These are phyloP conservation scores for Xylaria multiplex DNA, from an alignment of 2,329 filamentous ascomycete species.

Conservation along the genomic window DNA sequence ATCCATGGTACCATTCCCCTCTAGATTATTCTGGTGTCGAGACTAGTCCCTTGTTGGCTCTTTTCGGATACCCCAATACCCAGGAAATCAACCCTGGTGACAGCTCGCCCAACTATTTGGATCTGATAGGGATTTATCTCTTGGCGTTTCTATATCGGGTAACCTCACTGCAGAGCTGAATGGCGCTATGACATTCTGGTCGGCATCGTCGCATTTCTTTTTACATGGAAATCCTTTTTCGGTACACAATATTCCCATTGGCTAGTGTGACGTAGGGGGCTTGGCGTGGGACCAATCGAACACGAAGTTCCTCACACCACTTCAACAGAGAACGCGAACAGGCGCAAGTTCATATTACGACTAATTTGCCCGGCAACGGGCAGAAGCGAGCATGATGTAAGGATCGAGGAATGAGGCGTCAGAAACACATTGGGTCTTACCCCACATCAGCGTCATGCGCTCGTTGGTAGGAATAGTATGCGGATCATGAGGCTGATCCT, in stretches of 20 bases:
- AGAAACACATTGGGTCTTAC: conserved; percentile 4
- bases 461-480: conserved; percentile 6
- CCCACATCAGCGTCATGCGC: conserved; percentile 13
- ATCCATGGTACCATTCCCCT: conserved; percentile 5
- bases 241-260: background rate
- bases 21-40: conserved; percentile 11
- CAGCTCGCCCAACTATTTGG: conserved; percentile 10
- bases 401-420: conserved; percentile 5
- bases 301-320: background rate
- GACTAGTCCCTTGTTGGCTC: background rate
- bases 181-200: background rate
- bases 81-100: background rate
- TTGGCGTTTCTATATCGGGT: conserved; percentile 12
- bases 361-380: conserved; percentile 18
- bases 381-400: background rate
- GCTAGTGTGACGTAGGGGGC: conserved; percentile 11
- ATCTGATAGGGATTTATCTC: conserved; percentile 6
- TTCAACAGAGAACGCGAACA: background rate
- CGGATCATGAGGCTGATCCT: conserved; percentile 17
- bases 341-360: background rate
- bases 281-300: background rate
- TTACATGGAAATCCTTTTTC: background rate
- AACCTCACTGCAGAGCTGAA: conserved; percentile 6
- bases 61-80: conserved; percentile 7
- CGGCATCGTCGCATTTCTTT: background rate